Conservation (phyloP, 768 basidiomycete genomes). For the Russula vinacea region DNA sequence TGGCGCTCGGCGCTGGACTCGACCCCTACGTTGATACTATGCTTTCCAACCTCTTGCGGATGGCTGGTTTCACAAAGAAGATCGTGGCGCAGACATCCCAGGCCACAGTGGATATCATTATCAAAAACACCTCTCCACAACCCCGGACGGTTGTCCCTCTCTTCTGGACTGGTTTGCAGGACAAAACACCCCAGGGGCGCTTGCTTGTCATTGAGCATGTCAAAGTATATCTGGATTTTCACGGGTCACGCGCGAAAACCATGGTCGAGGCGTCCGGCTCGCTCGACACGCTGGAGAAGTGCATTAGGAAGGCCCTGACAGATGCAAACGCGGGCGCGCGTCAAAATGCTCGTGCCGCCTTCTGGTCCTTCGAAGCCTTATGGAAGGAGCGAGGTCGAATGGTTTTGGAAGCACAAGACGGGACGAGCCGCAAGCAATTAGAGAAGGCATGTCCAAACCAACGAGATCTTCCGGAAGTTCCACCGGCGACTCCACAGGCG, state of each 20-base stretch:
- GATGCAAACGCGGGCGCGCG: slow-evolving; percentile 81
- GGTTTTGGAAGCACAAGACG: slow-evolving; percentile 68
- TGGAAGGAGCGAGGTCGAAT: slow-evolving; percentile 69
- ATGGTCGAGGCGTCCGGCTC: slow-evolving; percentile 67
- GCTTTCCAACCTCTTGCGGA: slow-evolving; percentile 71
- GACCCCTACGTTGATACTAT: slow-evolving; percentile 80
- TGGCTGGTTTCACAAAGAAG: slow-evolving; percentile 92
- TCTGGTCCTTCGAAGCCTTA: slow-evolving; percentile 74
- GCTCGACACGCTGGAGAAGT: slow-evolving; percentile 69
- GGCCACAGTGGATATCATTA: slow-evolving; percentile 59
- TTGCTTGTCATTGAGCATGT: slow-evolving; percentile 65
- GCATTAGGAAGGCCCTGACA: slow-evolving; percentile 64
- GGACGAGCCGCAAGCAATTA: slow-evolving; percentile 69
- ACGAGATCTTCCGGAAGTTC: slow-evolving; percentile 37
- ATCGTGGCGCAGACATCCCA: slow-evolving; percentile 86
- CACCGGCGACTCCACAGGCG: slow-evolving; percentile 46
- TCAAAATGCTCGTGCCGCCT: slow-evolving; percentile 66
- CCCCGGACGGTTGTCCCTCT: slow-evolving; percentile 67
- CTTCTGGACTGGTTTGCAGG: slow-evolving; percentile 64
- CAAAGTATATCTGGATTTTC: slow-evolving; percentile 68
- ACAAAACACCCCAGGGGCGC: slow-evolving; percentile 79
- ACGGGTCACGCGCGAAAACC: slow-evolving; percentile 60
- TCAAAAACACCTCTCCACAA: slow-evolving; percentile 65
- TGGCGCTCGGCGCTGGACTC: slow-evolving; percentile 59
- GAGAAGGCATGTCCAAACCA: slow-evolving; percentile 80